Percentiles rank a stretch among this genome's conserved stretches.
Conservation (phyloP, 331 rosid genomes). For the Malus hybrid region DNA sequence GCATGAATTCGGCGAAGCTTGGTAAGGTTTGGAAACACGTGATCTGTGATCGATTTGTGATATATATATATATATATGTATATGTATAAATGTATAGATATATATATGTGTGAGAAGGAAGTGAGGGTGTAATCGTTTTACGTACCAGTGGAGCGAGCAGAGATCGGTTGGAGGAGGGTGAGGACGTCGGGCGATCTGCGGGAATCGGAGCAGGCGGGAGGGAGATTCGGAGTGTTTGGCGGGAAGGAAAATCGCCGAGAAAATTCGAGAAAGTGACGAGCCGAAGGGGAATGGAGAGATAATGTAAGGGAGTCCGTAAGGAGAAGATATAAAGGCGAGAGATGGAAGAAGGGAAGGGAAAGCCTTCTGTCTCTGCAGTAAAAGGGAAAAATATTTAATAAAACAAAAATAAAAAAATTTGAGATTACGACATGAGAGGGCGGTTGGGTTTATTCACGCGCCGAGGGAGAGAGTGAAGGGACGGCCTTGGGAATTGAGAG, state of each 20-base stretch:
- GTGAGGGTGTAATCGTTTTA: slow-evolving; percentile 22
- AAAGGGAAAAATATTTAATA: neutral
- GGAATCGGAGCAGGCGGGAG: neutral
- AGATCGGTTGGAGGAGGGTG: slow-evolving; percentile 36
- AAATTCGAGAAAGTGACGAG: slow-evolving; percentile 43
- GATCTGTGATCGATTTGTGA: slow-evolving; percentile 39
- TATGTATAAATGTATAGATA: neutral
- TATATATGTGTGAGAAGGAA: neutral
- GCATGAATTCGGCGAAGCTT: neutral
- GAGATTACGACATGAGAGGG: neutral
- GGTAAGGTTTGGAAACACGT: slow-evolving; percentile 14
- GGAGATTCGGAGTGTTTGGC: slow-evolving; percentile 20
- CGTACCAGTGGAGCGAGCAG: slow-evolving; percentile 38
- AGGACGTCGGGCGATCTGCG: slow-evolving; percentile 15
- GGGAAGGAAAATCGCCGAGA: slow-evolving; percentile 50
- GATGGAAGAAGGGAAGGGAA: neutral
- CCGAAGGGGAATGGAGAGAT: neutral
- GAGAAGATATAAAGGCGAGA: neutral
- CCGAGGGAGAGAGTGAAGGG: neutral
- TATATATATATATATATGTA: neutral
- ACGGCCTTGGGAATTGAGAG: neutral
- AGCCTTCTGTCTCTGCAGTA: neutral
- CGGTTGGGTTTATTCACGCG: neutral
- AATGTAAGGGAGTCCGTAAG: neutral
- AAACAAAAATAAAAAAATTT: neutral